A percentile compares a stretch with the other conserved stretches of the same genome.
phyloP scores from a whole-genome alignment of 2,329 filamentous ascomycete genomes.

The Parasarocladium wereldwijsianum region DNA sequence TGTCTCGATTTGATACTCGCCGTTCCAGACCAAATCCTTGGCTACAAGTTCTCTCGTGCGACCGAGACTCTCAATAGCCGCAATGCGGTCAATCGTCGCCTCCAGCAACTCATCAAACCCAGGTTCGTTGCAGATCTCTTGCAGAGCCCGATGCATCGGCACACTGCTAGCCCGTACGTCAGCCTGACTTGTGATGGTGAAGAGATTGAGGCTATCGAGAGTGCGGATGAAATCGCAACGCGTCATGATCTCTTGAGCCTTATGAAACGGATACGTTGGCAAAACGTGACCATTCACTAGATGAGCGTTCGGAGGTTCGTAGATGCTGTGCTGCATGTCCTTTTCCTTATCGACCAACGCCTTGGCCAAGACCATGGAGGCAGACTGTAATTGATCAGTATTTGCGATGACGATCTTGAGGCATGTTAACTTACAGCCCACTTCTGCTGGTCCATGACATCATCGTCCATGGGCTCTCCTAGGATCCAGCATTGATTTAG shows the following conservation, averaged over 20 bases:
- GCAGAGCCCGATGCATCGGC: slow-evolving; percentile 89
- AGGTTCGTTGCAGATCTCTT: slow-evolving; percentile 59
- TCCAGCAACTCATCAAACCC: slow-evolving; percentile 77
- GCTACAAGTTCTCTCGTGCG: slow-evolving; percentile 89
- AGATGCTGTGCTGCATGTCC: slow-evolving; percentile 47
- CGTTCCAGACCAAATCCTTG: slow-evolving; percentile 80
- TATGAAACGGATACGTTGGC: slow-evolving; percentile 66
- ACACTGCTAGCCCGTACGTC: slow-evolving; percentile 87
- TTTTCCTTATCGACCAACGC: slow-evolving; percentile 76
- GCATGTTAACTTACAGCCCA: slow-evolving; percentile 53
- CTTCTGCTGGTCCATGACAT: slow-evolving; percentile 97
- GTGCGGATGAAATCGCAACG: slow-evolving; percentile 84
- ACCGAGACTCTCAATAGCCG: slow-evolving; percentile 85
- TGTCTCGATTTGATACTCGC: slow-evolving; percentile 54
- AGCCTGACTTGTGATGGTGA: slow-evolving; percentile 78
- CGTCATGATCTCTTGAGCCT: slow-evolving; percentile 87
- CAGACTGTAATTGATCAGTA: slow-evolving; percentile 37
- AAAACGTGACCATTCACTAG: slow-evolving; percentile 59
- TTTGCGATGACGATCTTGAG: neutral
- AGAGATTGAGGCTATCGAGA: slow-evolving; percentile 88
- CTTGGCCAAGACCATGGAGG: slow-evolving; percentile 84
- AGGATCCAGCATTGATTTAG: slow-evolving; percentile 64
- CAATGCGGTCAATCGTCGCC: slow-evolving; percentile 69
- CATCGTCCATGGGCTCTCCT: slow-evolving; percentile 71
- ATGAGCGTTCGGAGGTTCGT: too few relatives aligned